phyloP scores from a whole-genome alignment of 441 rosid species.

The Daphne laureola region DNA sequence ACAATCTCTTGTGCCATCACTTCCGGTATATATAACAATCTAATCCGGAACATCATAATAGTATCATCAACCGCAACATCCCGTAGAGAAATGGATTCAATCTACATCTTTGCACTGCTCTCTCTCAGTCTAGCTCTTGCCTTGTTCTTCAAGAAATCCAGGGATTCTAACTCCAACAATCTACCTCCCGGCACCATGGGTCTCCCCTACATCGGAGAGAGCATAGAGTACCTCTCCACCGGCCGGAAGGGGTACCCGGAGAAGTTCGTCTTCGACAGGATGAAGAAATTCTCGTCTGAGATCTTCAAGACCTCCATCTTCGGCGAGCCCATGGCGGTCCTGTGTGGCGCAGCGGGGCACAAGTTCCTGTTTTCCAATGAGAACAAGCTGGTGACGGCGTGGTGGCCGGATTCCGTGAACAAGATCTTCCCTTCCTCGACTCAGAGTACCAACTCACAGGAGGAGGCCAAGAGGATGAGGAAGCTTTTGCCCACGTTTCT shows the following conservation, averaged over 20 bases:
- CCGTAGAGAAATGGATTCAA: no score
- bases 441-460: slow-evolving; percentile 24
- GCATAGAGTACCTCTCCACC: slow-evolving; percentile 27
- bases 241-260: slow-evolving; percentile 43
- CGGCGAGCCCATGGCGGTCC: slow-evolving; percentile 24
- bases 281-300: slow-evolving; percentile 26
- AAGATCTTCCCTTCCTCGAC: slow-evolving; percentile 40
- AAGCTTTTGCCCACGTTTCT: slow-evolving; percentile 31
- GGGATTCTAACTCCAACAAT: slow-evolving; percentile 12
- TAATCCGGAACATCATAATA: no score
- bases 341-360: slow-evolving; percentile 28
- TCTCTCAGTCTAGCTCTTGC: no score
- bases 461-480: slow-evolving; percentile 37
- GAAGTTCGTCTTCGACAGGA: slow-evolving; percentile 34
- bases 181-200: slow-evolving; percentile 41
- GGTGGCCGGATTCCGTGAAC: slow-evolving; percentile 50
- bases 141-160: slow-evolving; percentile 9
- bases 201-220: slow-evolving; percentile 34
- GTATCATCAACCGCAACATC: no score
- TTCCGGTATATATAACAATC: no score
- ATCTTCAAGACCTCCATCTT: slow-evolving; percentile 37
- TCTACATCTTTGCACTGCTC: no score
- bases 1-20: no score
- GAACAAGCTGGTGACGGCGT: slow-evolving; percentile 37
- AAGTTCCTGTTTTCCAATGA: slow-evolving; percentile 47